These are phyloP conservation scores for Dioszegia aurantiaca DNA, from an alignment of 768 basidiomycete genomes.

Conservation along the genomic window DNA sequence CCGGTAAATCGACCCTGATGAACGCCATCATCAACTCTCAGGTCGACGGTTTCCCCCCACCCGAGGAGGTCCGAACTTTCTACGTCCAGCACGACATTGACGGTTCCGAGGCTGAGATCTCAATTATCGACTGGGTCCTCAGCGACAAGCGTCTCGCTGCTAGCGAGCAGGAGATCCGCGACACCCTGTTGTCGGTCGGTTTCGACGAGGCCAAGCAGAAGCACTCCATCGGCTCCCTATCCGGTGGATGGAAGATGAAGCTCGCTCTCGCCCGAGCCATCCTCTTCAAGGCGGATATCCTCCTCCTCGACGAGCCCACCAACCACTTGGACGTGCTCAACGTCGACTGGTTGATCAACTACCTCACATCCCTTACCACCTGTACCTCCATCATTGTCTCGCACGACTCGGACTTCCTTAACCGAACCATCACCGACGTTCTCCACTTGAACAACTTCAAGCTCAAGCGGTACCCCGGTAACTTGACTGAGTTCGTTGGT, in stretches of 20 bases:
- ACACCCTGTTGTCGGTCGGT: constrained; percentile 84
- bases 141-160: constrained; percentile 78
- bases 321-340: constrained; percentile 86
- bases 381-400: constrained; percentile 99
- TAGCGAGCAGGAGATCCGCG: constrained; percentile 65
- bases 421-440: constrained; percentile 96
- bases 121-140: constrained; percentile 83
- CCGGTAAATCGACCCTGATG: constrained; percentile 67
- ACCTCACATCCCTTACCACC: constrained; percentile 76
- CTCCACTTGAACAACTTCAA: constrained; percentile 99
- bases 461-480: constrained; percentile 89
- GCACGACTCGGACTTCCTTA: constrained; percentile 95
- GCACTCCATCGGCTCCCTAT: constrained; percentile 80
- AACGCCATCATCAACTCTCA: constrained; percentile 58
- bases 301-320: constrained; percentile 93
- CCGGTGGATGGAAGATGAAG: constrained; percentile 99
- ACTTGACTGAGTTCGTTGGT: constrained; percentile 90
- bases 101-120: constrained; percentile 86
- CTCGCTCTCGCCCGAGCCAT: constrained; percentile 94
- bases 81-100: constrained; percentile 99
- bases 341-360: constrained; percentile 94
- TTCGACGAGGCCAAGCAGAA: constrained; percentile 84
- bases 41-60: constrained; percentile 97
- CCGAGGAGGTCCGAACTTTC: constrained; percentile 95
- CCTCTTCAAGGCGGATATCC: constrained; percentile 96